Percentiles rank a stretch among this genome's conserved stretches.
phyloP scores from a whole-genome alignment of 1,284 basidiomycete genomes.

The Stygiomarasmius scandens region DNA sequence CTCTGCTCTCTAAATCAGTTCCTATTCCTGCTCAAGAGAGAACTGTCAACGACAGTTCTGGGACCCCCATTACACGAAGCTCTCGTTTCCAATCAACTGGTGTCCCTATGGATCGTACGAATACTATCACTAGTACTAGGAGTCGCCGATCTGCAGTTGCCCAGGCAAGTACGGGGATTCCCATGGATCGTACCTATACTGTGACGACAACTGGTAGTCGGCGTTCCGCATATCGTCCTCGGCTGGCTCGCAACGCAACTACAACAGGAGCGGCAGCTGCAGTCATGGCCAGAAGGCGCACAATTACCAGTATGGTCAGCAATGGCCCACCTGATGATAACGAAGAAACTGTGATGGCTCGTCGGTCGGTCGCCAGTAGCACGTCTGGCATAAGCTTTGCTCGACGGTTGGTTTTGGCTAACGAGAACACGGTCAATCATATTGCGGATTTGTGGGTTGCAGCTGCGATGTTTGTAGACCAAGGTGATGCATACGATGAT shows the following conservation, averaged over 20 bases:
- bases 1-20: neutral
- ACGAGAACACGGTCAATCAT: slow-evolving; percentile 86
- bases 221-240: slow-evolving; percentile 14
- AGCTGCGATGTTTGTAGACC: slow-evolving; percentile 85
- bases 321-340: neutral
- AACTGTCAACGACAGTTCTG: neutral
- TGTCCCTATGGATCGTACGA: neutral
- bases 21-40: neutral
- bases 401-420: slow-evolving; percentile 85
- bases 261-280: slow-evolving; percentile 33
- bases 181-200: slow-evolving; percentile 57
- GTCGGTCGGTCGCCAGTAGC: slow-evolving; percentile 27
- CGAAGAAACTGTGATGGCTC: neutral
- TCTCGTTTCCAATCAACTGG: neutral
- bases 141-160: neutral
- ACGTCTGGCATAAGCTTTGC: slow-evolving; percentile 76
- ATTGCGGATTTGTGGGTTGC: slow-evolving; percentile 94
- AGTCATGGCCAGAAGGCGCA: neutral
- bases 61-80: neutral
- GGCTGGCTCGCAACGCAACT: slow-evolving; percentile 50
- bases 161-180: slow-evolving; percentile 34
- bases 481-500: slow-evolving; percentile 71
- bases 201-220: neutral
- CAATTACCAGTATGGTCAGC: neutral
- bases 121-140: neutral